These are phyloP conservation scores for Blastobotrys niveus DNA, from an alignment of 1,139 yeast genomes.

Conservation along the genomic window DNA sequence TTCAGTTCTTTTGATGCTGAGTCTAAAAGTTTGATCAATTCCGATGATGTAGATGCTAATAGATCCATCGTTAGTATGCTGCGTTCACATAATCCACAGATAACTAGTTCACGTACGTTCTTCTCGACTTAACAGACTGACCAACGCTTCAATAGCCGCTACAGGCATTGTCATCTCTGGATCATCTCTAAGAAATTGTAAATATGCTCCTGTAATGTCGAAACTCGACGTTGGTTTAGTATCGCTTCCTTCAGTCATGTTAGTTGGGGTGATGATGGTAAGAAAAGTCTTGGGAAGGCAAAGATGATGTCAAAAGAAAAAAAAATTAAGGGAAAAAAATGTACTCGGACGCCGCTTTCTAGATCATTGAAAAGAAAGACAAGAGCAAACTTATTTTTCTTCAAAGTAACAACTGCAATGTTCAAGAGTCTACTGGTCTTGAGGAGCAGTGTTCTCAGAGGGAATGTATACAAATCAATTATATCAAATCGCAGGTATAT, in stretches of 20 bases:
- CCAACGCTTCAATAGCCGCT: constrained; percentile 94
- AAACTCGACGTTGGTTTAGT: constrained; percentile 37
- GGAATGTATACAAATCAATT: background rate
- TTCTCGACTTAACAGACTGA: constrained; percentile 70
- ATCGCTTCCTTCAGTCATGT: too few relatives aligned
- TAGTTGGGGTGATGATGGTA: too few relatives aligned
- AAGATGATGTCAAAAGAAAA: too few relatives aligned
- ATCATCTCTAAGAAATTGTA: constrained; percentile 76
- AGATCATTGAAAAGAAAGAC: too few relatives aligned
- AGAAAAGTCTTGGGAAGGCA: too few relatives aligned
- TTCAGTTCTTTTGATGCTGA: constrained; percentile 71
- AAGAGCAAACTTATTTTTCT: background rate
- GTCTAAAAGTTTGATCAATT: constrained; percentile 73
- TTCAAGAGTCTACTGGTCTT: background rate
- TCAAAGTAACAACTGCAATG: background rate
- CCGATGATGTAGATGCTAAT: constrained; percentile 86
- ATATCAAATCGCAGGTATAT: background rate
- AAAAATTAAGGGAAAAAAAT: too few relatives aligned
- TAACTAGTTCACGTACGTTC: constrained; percentile 41
- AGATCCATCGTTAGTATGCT: background rate
- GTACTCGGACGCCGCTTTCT: too few relatives aligned
- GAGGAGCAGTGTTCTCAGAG: background rate
- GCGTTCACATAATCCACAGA: constrained; percentile 20
- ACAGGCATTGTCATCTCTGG: constrained; percentile 98
- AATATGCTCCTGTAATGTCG: constrained; percentile 75